Evolutionary conservation across 2,329 filamentous ascomycete species (phyloP), one percentile per base, ranked within the genome.

Genomic region (Monilinia vaccinii-corymbosi): DNA sequence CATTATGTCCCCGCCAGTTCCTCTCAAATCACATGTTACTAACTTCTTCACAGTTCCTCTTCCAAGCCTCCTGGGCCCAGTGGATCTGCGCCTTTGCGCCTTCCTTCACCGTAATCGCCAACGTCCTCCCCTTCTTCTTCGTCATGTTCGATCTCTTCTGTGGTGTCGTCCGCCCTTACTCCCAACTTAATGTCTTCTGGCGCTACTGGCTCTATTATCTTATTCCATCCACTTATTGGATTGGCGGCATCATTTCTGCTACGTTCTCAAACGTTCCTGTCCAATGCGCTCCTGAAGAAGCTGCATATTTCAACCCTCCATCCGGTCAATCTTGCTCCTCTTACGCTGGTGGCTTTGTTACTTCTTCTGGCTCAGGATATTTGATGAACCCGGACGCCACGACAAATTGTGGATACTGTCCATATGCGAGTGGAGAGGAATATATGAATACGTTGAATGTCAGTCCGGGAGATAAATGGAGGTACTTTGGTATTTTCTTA

Each of bases 61-160:
- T 60, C 51, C 50, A 60, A 60, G 81, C 80, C 36, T 84, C 79
- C 65, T 92, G 86, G 88, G 90, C 87, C 23, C 89, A 91, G 71
- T 93, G 88, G 88, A 90, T 61, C 28, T 63, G 85, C 64, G 89
- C 90, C 0, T 91, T 91, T 72, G 87, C 89, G 0, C 88, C 89
- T 0, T 85, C 79, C 45, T 91, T 91, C 74, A 89, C 87, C 0
- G 87, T 91, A 64, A 90, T 92, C 65, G 84, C 83, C 47, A 91
- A 92, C 69, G 75, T 69, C 28, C 63, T 70, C 1, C 69, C 69
- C 7, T 69, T 69, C 61, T 70, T 71, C 61, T 69, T 70, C 56
- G 67, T 70, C 23, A 75, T 93, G 86, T 67, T 89, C 88, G 3
- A 91, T 87, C 73, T 88, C 86, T 16, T 88, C 88, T 1, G 86